Evolutionary conservation across 495 filamentous ascomycete genomes (phyloP).

Genomic region (Neurospora sp.): DNA sequence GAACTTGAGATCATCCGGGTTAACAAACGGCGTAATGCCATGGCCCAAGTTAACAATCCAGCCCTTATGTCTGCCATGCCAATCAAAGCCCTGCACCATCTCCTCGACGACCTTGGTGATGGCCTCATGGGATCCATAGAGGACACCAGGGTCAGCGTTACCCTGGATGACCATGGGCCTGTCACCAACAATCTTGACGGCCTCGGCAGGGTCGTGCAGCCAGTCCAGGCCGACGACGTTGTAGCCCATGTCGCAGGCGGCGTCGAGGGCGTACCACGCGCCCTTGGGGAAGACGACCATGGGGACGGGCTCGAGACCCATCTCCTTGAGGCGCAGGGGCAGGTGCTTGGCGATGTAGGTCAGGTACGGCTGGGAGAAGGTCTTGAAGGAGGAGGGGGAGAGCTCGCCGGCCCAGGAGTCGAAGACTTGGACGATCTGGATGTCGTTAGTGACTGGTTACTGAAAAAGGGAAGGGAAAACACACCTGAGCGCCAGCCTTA

Average conservation of each 20-base stretch:
- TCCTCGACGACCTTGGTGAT: conserved; percentile 71
- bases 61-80: conserved; percentile 37
- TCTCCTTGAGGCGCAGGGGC: conserved; percentile 57
- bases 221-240: conserved; percentile 91
- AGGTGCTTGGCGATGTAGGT: conserved; percentile 70
- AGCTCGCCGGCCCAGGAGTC: conserved; percentile 97
- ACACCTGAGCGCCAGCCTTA: conserved; percentile 73
- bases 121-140: conserved; percentile 73
- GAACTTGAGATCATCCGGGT: conserved; percentile 84
- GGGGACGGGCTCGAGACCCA: conserved; percentile 69
- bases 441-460: neutral
- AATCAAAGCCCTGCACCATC: conserved; percentile 78
- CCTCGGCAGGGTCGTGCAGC: conserved; percentile 82
- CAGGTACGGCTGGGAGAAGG: conserved; percentile 79
- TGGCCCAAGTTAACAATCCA: conserved; percentile 88
- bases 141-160: conserved; percentile 86
- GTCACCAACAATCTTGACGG: conserved; percentile 63
- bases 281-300: conserved; percentile 99
- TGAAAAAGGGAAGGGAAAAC: neutral
- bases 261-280: conserved; percentile 91
- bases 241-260: conserved; percentile 79
- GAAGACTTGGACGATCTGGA: conserved; percentile 87
- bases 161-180: conserved; percentile 73
- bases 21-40: conserved; percentile 87
- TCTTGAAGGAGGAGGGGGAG: conserved; percentile 62